Evolutionary conservation across 2,329 filamentous ascomycete genomes (phyloP), one percentile per base, ranked within the genome.

Genomic region (Colletotrichum truncatum): DNA sequence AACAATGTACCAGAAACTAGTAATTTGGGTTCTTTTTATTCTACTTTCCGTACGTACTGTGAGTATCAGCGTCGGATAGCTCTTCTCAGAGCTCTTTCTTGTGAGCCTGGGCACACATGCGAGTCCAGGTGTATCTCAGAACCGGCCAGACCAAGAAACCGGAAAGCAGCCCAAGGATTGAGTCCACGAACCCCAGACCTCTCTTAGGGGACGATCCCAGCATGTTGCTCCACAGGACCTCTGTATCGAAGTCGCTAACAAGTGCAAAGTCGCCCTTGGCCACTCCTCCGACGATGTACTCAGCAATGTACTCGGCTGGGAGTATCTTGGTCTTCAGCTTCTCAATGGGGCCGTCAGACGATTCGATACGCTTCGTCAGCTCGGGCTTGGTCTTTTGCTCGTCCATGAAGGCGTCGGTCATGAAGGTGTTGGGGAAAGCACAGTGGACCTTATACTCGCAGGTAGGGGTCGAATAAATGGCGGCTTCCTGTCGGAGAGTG

Each of bases 301-400:
- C 41, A 4, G 71, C 71, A 6, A 74, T 63, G 32, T 70, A 58
- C 7, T 70, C 71, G 3, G 69, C 66, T 5, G 67, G 71, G 1
- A 73, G 73, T 26, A 67, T 72, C 1, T 49, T 46, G 6, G 62
- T 63, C 51, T 69, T 48, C 1, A 73, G 67, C 30, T 69, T 62
- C 16, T 67, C 64, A 26, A 69, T 39, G 4, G 64, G 36, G 3
- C 45, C 58, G 9, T 67, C 60, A 4, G 68, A 64, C 0, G 71
- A 73, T 63, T 75, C 68, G 5, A 74, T 70, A 4, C 68, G 70
- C 64, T 74, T 74, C 1, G 73, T 74, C 7, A 74, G 54, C 6
- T 51, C 53, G 4, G 71, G 68, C 66, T 74, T 73, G 16, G 68
- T 69, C 28, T 71, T 67, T 62, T 74, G 73, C 63, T 75, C 73